Base-by-base conservation (phyloP, 2,329 filamentous ascomycete genomes). In the Hypoxylon sp. region DNA sequence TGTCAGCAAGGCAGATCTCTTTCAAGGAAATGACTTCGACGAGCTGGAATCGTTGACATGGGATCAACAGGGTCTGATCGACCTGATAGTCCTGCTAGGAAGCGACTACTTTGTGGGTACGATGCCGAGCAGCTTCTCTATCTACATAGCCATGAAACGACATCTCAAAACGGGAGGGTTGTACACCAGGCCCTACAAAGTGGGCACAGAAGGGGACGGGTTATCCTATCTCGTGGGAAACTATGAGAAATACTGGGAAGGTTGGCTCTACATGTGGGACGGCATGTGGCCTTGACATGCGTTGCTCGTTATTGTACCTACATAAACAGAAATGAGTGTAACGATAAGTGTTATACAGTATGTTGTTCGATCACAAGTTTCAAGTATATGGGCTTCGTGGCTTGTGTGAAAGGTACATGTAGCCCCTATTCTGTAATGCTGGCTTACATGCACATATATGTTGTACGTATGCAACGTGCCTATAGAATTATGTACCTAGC, bases 211-310 rank as follows among this genome's bases (percentile, higher is more conserved):
- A 2, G 73, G 73, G 1, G 75, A 78, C 45, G 70, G 69, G 1
- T 62, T 69, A 19, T 76, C 73, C 15, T 74, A 72, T 57, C 64
- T 79, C 7, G 68, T 76, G 12, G 76, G 76, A 0, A 69, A 70
- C 15, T 78, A 75, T 31, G 69, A 74, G 4, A 69, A 67, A 32
- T 78, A 77, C 63, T 78, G 72, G 71, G 71, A 73, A 8, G 74
- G 76, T 51, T 78, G 75, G 75, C 67, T 78, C 49, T 79, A 75
- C 55, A 75, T 79, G 70, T 76, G 69, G 60, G 73, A 76, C 43
- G 71, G 72, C 3, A 64, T 76, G 59, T 76, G 73, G 73, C 73
- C 73, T n/a, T 72, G 26, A 64, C 27, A 5, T n/a, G 21, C 35
- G 20, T 45, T 31, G n/a, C 12, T 40, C 27, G 17, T 9, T 30